Evolutionary conservation across 2,329 filamentous ascomycete genomes (phyloP), one percentile per base, ranked within the genome.

Genomic region (Colletotrichum chrysophilum): DNA sequence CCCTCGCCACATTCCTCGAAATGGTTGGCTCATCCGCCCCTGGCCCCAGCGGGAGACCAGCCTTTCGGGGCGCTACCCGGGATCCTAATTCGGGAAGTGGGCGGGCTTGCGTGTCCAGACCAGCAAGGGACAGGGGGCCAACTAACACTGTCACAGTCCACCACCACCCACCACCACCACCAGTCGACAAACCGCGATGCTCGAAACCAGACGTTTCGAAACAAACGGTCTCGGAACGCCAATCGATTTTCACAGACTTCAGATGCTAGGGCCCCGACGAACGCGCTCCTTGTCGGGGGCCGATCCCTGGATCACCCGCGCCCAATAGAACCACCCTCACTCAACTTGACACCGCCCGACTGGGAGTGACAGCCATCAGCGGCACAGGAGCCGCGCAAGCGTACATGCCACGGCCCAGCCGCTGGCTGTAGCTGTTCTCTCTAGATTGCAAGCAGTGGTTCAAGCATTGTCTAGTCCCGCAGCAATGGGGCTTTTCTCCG

Each of bases 41-140:
- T 74, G 60, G 60, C 48, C 34, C 66, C 48, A 58, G 71, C 12
- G 34, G 28, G 10, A 26, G 43, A 48, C 43, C 71, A 74, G 71
- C 71, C 71, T 21, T 74, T 60, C 66, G 71, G 24, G 66, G 60
- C 66, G 58, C 48, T 58, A 48, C 43, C 71, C 71, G 60, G 71
- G 48, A 58, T 70, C 58, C 66, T 48, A 65, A 52, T 65, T 21
- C 71, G 71, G 71, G 71, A 74, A 74, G 71, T 74, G 71, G 66
- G 66, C 71, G 71, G 71, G 71, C 58, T 74, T 74, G 66, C 71
- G 71, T 70, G 66, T 65, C 66, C 36, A 62, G 48, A 48, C 43
- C 70, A 30, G 16, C 70, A 61, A 52, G 62, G 26, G 66, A 30
- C 66, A 61, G 30, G 66, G 66, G 66, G 24, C 12, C 14, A 43